phyloP scores from a whole-genome alignment of 108 stramenopile genomes.

The Skeletonema menzelii region DNA sequence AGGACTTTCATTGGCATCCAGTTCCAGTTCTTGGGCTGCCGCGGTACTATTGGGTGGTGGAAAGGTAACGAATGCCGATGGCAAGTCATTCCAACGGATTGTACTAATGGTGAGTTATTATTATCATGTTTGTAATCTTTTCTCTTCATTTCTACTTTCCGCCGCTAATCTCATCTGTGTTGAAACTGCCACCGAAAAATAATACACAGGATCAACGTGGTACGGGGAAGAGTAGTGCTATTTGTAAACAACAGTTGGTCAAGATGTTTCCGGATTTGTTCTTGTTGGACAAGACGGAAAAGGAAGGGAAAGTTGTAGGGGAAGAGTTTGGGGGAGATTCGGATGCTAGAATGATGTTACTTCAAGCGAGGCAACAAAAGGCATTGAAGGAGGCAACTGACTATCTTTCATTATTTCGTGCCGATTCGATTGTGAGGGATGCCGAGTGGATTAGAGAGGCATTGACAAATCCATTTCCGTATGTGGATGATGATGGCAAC shows the following conservation, averaged over 20 bases:
- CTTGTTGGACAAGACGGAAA: slow-evolving; percentile 45
- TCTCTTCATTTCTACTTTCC: no score
- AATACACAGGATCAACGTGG: slow-evolving; percentile 98
- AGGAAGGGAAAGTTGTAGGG: slow-evolving; percentile 3
- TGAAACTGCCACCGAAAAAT: no score
- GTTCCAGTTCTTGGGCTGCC: slow-evolving; percentile 67
- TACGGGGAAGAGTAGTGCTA: slow-evolving; percentile 81
- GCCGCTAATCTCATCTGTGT: no score
- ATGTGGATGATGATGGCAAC: slow-evolving; percentile 12
- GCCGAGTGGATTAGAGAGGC: slow-evolving; percentile 84
- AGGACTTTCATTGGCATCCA: slow-evolving; percentile 46
- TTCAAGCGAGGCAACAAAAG: slow-evolving; percentile 37
- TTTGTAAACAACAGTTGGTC: slow-evolving; percentile 76
- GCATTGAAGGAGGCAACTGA: slow-evolving; percentile 63
- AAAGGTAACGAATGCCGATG: slow-evolving; percentile 22
- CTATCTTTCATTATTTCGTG: slow-evolving; percentile 84
- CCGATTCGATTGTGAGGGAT: slow-evolving; percentile 89
- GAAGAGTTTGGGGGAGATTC: neutral
- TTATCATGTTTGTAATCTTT: no score
- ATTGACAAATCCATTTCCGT: slow-evolving; percentile 37
- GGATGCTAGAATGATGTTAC: slow-evolving; percentile 11
- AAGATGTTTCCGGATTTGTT: slow-evolving; percentile 80
- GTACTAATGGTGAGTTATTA: no score
- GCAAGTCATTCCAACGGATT: slow-evolving; percentile 58
- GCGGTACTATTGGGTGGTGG: slow-evolving; percentile 55